A percentile compares a stretch with the other conserved stretches of the same genome.
phyloP scores from a whole-genome alignment of 2,329 filamentous ascomycete genomes.

The Epicoccum sorghinum region DNA sequence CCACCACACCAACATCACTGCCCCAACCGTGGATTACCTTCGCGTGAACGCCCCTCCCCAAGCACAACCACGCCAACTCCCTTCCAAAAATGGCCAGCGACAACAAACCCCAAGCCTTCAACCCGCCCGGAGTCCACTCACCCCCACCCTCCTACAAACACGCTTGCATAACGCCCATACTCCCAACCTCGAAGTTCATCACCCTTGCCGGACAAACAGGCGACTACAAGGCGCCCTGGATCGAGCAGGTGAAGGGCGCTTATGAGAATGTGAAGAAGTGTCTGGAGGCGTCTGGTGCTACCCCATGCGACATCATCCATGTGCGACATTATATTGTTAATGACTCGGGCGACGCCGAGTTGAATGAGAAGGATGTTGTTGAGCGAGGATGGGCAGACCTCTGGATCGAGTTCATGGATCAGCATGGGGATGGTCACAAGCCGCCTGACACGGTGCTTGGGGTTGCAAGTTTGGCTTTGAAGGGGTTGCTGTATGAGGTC shows the following conservation, averaged over 20 bases:
- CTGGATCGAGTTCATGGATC: slow-evolving; percentile 47
- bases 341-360: slow-evolving; percentile 34
- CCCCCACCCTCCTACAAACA: slow-evolving; percentile 42
- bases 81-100: slow-evolving; percentile 15
- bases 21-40: background rate
- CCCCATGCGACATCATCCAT: slow-evolving; percentile 43
- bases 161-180: slow-evolving; percentile 38
- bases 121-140: slow-evolving; percentile 32
- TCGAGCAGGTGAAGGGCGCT: slow-evolving; percentile 36
- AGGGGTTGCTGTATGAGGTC: slow-evolving; percentile 41
- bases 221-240: slow-evolving; percentile 25
- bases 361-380: slow-evolving; percentile 31
- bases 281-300: slow-evolving; percentile 39
- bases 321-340: slow-evolving; percentile 47
- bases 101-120: slow-evolving; percentile 39
- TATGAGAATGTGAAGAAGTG: slow-evolving; percentile 36
- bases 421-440: slow-evolving; percentile 38
- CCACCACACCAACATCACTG: background rate
- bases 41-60: background rate
- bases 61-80: background rate
- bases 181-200: slow-evolving; percentile 37
- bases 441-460: slow-evolving; percentile 48
- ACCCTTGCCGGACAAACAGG: slow-evolving; percentile 44
- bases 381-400: slow-evolving; percentile 40
- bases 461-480: slow-evolving; percentile 41